Conservation (phyloP, 1,139 yeast species). For the Diutina scorzettiae region DNA sequence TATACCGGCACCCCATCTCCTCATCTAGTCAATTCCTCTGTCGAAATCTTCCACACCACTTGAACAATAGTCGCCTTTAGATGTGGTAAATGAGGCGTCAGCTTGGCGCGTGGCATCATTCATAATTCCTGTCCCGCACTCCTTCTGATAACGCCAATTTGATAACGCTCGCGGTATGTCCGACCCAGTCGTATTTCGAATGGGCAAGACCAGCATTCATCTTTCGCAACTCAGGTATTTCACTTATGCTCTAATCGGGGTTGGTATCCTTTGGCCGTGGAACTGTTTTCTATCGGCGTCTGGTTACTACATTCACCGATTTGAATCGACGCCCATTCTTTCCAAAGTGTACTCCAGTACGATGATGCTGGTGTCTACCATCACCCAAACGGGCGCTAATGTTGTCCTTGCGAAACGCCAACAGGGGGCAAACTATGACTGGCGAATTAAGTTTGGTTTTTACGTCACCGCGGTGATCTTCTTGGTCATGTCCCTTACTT, state of each 20-base stretch:
- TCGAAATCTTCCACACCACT: too few species aligned
- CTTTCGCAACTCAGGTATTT: conserved; percentile 21
- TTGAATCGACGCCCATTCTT: conserved; percentile 39
- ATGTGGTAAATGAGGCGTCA: too few species aligned
- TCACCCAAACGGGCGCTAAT: conserved; percentile 53
- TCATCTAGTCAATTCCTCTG: too few species aligned
- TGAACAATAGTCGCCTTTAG: too few species aligned
- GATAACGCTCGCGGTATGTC: not conserved
- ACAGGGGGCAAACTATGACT: conserved; percentile 45
- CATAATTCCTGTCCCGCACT: too few species aligned
- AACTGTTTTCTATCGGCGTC: conserved; percentile 83
- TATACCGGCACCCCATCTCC: too few species aligned
- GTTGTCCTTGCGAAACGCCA: conserved; percentile 61
- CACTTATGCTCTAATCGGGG: conserved; percentile 60
- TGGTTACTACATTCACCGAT: conserved; percentile 62
- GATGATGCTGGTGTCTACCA: conserved; percentile 81
- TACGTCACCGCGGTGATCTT: conserved; percentile 44
- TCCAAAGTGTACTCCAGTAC: conserved; percentile 62
- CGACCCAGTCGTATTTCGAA: not conserved
- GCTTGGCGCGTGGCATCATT: too few species aligned
- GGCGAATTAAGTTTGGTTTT: conserved; percentile 51
- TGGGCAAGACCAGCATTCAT: not conserved
- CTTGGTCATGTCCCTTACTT: conserved; percentile 35
- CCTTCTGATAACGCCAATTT: too few species aligned
- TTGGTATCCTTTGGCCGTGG: conserved; percentile 93